Base-by-base conservation (phyloP, 139 green algal species). In the Closterium sp. region DNA sequence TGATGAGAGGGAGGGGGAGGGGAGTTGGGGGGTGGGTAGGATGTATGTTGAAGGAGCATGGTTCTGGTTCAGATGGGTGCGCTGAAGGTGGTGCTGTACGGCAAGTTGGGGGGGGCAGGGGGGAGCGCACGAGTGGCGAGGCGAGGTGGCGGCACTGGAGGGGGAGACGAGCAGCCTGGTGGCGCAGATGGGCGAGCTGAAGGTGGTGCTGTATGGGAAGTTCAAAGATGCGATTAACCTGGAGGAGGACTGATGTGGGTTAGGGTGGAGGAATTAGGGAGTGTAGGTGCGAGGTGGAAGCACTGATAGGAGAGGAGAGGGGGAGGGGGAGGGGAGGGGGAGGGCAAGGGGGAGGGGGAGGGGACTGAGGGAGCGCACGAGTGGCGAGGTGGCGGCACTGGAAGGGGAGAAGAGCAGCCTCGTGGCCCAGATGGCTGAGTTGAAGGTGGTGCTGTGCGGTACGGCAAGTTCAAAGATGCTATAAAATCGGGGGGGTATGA, bases 291-390 rank as follows among this genome's bases (percentile, higher is more conserved):
- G n/a, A n/a, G n/a, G n/a, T n/a, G n/a, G n/a, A n/a, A n/a, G n/a
- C n/a, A n/a, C n/a, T n/a, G n/a, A n/a, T n/a, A n/a, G n/a, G n/a
- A n/a, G n/a, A n/a, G n/a, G n/a, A n/a, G n/a, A n/a, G n/a, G n/a
- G n/a, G n/a, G n/a, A n/a, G n/a, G n/a, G n/a, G n/a, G n/a, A n/a
- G n/a, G n/a, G n/a, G n/a, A n/a, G n/a, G 97, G 97, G 11, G 96
- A 97, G 88, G 96, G 96, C 0, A 92, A 94, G 6, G 95, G 96
- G 6, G 91, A 96, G n/a, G 96, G 96, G 29, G 96, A 97, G 87
- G 93, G 95, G 31, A 28, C 9, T 88, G 7, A 86, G 94, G 79
- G 88, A 93, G 2, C 88, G 92, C 27, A 42, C 96, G 9, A 32
- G 87, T 22, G 42, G 42, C 1, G 45, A 87, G 87, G 1, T 93